A percentile compares a stretch with the other conserved stretches of the same genome.
phyloP scores from a whole-genome alignment of 495 filamentous ascomycete genomes.

The Neurospora sp. region DNA sequence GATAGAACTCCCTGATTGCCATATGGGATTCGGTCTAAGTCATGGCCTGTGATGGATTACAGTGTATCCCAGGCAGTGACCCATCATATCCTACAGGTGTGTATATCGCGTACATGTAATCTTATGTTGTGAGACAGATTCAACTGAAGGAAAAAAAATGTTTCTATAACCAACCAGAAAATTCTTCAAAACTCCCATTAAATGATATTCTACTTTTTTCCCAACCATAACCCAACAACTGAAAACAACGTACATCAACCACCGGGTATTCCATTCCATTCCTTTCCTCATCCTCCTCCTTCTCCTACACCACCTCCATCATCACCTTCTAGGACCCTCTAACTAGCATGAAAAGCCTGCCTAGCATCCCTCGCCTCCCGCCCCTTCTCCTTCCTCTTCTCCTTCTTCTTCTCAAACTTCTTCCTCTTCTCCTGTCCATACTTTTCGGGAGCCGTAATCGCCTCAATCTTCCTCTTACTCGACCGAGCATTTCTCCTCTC shows the following conservation, averaged over 20 bases:
- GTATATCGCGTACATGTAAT: not conserved
- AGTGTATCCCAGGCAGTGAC: not conserved
- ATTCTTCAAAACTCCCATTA: not conserved
- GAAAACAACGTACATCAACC: not conserved
- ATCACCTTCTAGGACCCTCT: not conserved
- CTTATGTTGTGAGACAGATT: not conserved
- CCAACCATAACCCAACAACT: not conserved
- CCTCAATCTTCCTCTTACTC: slow-evolving; percentile 76
- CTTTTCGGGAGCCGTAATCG: slow-evolving; percentile 69
- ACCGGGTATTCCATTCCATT: not conserved
- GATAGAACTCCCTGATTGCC: not conserved
- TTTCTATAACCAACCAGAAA: not conserved
- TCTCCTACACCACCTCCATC: not conserved
- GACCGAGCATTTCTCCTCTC: slow-evolving; percentile 60
- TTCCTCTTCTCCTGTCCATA: slow-evolving; percentile 69
- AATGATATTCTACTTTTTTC: not conserved
- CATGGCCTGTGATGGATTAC: not conserved
- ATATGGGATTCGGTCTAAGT: not conserved
- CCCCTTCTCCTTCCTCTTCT: slow-evolving; percentile 67
- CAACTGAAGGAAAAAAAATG: not conserved
- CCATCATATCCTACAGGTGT: not conserved
- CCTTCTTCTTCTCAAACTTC: slow-evolving; percentile 77
- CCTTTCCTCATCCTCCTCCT: not conserved
- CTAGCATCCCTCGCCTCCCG: slow-evolving; percentile 57
- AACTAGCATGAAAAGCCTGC: slow-evolving; percentile 6